Conservation (phyloP, 1,139 yeast genomes). For the Scheffersomyces cryptocercus region DNA sequence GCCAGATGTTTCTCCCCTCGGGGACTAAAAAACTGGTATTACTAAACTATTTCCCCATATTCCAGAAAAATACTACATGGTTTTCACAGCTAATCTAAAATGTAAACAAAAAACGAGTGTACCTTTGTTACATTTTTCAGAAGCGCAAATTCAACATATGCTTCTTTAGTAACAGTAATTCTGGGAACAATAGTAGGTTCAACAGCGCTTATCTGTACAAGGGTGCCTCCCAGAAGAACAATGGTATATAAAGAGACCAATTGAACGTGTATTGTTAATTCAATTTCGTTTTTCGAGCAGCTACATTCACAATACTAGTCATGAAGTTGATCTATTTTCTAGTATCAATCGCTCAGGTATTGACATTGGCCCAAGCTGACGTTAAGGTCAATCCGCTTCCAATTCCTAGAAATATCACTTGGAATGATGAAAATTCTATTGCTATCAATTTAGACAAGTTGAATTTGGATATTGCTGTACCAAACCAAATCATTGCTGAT, state of each 20-base stretch:
- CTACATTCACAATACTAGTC: no score
- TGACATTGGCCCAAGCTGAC: conserved; percentile 5
- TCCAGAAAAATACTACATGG: conserved; percentile 1
- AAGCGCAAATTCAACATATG: background rate
- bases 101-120: background rate
- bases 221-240: no score
- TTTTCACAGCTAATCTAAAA: background rate
- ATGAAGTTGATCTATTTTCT: background rate
- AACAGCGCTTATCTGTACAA: no score
- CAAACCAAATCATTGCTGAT: conserved; percentile 10
- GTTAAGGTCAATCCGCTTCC: conserved; percentile 23
- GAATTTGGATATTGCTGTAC: conserved; percentile 4
- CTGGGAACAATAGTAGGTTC: no score
- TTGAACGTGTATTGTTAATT: no score
- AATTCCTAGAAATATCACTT: conserved; percentile 19
- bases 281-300: no score
- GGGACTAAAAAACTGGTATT: no score
- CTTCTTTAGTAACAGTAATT: no score
- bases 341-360: background rate
- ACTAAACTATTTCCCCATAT: background rate
- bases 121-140: background rate
- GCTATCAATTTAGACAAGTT: conserved; percentile 8
- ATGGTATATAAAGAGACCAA: no score
- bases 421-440: conserved; percentile 13
- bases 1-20: no score